phyloP scores from a whole-genome alignment of 192 early-diverging fungal species.

The Gonapodya prolifera region DNA sequence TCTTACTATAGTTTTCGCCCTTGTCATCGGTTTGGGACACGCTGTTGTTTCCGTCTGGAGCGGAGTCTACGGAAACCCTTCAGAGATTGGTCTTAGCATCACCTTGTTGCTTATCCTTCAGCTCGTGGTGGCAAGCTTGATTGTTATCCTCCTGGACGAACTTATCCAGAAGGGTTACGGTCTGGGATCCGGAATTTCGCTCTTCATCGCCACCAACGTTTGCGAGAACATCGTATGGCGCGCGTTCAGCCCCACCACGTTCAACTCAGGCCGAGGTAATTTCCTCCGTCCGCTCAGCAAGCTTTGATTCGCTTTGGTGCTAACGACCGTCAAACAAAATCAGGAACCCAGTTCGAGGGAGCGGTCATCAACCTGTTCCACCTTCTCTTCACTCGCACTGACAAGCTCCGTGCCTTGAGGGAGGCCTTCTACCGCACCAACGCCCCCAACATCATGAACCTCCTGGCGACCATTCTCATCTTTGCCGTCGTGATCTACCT shows the following conservation, averaged over 20 bases:
- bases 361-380: conserved; percentile 92
- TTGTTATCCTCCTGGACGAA: conserved; percentile 97
- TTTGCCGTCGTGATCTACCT: conserved; percentile 87
- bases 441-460: conserved; percentile 79
- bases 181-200: conserved; percentile 95
- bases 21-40: conserved; percentile 98
- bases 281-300: not conserved
- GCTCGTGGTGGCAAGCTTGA: conserved; percentile 90
- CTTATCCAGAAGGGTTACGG: conserved; percentile 99
- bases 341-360: conserved; percentile 96
- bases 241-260: conserved; percentile 92
- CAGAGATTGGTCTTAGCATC: conserved; percentile 92
- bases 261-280: conserved; percentile 89
- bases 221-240: conserved; percentile 99
- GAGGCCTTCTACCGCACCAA: conserved; percentile 92
- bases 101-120: conserved; percentile 92
- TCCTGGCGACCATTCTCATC: conserved; percentile 78
- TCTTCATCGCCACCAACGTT: conserved; percentile 99
- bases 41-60: conserved; percentile 97
- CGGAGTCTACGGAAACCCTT: conserved; percentile 94
- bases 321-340: too few relatives aligned
- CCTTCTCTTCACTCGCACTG: conserved; percentile 80
- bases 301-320: too few relatives aligned
- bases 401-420: conserved; percentile 93
- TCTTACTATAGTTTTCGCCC: conserved; percentile 73